Evolutionary conservation across 2,329 filamentous ascomycete genomes (phyloP).

Genomic region (Lecanicillium sp.): DNA sequence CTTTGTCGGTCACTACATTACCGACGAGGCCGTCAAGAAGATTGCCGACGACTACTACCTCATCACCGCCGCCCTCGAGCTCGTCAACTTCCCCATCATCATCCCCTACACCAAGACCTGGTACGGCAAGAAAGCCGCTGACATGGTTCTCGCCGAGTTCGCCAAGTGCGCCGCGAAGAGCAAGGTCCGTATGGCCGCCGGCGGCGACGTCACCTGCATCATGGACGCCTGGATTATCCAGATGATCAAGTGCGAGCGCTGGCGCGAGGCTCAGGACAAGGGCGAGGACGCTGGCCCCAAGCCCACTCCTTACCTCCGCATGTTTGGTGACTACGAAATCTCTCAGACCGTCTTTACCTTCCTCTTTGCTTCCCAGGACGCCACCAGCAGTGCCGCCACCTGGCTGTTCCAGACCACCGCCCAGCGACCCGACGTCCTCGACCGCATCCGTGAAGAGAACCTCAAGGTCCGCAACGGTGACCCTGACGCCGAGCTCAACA

Average conservation of each 20-base stretch:
- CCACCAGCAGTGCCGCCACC: constrained; percentile 85
- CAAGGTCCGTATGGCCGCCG: constrained; percentile 85
- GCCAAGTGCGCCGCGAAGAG: constrained; percentile 87
- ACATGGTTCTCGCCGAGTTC: constrained; percentile 88
- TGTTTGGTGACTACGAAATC: constrained; percentile 88
- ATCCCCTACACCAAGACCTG: constrained; percentile 91
- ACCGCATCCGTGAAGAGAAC: constrained; percentile 89
- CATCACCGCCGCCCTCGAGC: constrained; percentile 89
- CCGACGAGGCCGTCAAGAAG: constrained; percentile 83
- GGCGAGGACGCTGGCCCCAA: constrained; percentile 68
- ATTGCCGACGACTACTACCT: constrained; percentile 96
- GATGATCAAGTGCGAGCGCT: constrained; percentile 79
- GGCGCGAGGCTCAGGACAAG: constrained; percentile 70
- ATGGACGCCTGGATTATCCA: constrained; percentile 91
- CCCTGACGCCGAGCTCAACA: constrained; percentile 59
- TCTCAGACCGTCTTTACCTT: constrained; percentile 92
- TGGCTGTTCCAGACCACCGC: constrained; percentile 95
- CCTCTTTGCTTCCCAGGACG: constrained; percentile 95
- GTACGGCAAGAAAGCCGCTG: constrained; percentile 93
- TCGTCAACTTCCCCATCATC: constrained; percentile 98
- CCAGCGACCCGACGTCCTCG: constrained; percentile 85
- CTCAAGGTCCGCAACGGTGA: constrained; percentile 69
- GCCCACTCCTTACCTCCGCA: constrained; percentile 73
- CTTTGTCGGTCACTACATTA: constrained; percentile 96
- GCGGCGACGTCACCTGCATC: constrained; percentile 82